Conservation (phyloP, 768 basidiomycete species). For the Pulveroboletus sp. region DNA sequence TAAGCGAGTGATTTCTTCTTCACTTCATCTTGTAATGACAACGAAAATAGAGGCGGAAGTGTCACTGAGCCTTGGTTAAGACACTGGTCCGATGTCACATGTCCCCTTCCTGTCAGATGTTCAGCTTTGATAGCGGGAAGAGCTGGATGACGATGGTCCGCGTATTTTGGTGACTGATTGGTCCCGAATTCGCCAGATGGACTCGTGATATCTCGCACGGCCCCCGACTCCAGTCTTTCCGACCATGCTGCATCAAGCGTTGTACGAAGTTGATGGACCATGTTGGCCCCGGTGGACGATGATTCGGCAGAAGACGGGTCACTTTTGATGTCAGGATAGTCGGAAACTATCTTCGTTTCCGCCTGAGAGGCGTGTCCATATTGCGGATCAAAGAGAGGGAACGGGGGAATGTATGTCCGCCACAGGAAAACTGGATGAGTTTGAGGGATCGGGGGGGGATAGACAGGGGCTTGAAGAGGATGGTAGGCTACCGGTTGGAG, state of each 20-base stretch:
- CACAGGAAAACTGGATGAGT: constrained; percentile 16
- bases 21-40: constrained; percentile 13
- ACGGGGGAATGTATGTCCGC: constrained; percentile 30
- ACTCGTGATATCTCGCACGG: not conserved
- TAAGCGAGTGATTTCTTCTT: constrained; percentile 23
- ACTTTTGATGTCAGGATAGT: constrained; percentile 23
- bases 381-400: constrained; percentile 13
- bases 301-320: constrained; percentile 26
- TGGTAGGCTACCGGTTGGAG: constrained; percentile 17
- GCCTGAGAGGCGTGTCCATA: constrained; percentile 7
- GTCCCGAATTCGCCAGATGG: constrained; percentile 9
- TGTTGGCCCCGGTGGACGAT: constrained; percentile 9
- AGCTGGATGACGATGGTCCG: constrained; percentile 9
- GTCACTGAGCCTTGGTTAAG: not conserved
- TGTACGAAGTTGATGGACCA: constrained; percentile 9
- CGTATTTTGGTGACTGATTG: constrained; percentile 10
- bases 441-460: constrained; percentile 15
- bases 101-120: constrained; percentile 1
- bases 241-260: constrained; percentile 1
- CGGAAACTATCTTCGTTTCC: constrained; percentile 3
- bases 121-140: constrained; percentile 13
- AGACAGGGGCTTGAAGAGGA: constrained; percentile 15
- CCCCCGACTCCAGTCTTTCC: constrained; percentile 2
- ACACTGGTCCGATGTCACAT: constrained; percentile 9
- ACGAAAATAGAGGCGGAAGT: not conserved